phyloP scores from a whole-genome alignment of 441 rosid species.

The Brassica balearica region DNA sequence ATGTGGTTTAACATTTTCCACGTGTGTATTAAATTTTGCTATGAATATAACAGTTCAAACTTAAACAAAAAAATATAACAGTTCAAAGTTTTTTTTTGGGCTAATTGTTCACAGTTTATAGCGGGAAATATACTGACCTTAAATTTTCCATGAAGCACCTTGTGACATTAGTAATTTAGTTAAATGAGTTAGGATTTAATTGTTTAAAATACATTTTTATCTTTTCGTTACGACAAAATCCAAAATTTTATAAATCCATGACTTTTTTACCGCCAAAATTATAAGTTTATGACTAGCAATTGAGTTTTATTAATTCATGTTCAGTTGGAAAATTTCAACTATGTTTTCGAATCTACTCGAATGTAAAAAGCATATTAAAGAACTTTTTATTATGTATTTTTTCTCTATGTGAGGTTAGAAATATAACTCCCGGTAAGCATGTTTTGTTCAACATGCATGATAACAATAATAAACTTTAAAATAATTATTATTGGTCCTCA shows the following conservation, averaged over 20 bases:
- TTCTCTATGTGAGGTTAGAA: neutral
- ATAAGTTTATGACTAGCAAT: neutral
- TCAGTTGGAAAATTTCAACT: neutral
- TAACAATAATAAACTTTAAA: neutral
- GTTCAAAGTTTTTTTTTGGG: neutral
- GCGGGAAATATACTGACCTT: neutral
- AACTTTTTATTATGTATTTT: neutral
- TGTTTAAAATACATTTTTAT: neutral
- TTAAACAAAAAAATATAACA: too few species aligned
- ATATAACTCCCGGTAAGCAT: neutral
- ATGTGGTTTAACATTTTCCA: slow-evolving; percentile 12
- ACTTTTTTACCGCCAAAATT: neutral
- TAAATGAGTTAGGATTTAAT: neutral
- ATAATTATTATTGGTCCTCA: neutral
- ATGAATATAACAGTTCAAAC: neutral
- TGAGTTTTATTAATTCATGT: neutral
- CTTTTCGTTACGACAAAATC: neutral
- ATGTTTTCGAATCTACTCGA: neutral
- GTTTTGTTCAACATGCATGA: neutral
- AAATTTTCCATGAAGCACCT: neutral
- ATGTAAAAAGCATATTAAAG: neutral
- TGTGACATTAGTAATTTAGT: slow-evolving; percentile 11
- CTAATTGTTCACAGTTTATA: neutral
- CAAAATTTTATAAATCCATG: neutral
- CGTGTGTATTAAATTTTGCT: neutral